Evolutionary conservation across 768 basidiomycete genomes (phyloP).

Genomic region (Pisolithus albus): DNA sequence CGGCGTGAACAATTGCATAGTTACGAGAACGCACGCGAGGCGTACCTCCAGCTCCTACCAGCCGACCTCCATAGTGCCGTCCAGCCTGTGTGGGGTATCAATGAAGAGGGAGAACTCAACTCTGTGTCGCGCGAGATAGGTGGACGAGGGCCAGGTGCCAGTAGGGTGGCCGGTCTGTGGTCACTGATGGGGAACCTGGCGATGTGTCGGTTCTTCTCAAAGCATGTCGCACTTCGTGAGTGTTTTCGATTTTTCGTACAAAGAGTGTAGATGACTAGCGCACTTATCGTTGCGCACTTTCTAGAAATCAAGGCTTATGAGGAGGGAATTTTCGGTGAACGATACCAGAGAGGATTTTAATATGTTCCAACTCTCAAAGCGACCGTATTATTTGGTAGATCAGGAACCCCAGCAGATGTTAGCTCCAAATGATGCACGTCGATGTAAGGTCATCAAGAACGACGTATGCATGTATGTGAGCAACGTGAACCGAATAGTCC

Average conservation of each 20-base stretch:
- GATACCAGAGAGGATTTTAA: conserved; percentile 6
- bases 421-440: no score
- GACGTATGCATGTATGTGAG: no score
- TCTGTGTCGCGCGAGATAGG: conserved; percentile 42
- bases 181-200: conserved; percentile 59
- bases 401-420: background rate
- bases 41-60: conserved; percentile 17
- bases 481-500: no score
- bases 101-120: conserved; percentile 25
- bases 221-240: conserved; percentile 59
- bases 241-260: conserved; percentile 8
- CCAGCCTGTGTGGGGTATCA: conserved; percentile 23
- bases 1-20: conserved; percentile 9
- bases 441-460: no score
- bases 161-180: conserved; percentile 37
- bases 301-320: conserved; percentile 67
- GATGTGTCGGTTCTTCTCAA: conserved; percentile 59
- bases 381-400: background rate
- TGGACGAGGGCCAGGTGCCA: conserved; percentile 16
- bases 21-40: conserved; percentile 11
- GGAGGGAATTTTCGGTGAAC: conserved; percentile 34
- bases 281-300: background rate
- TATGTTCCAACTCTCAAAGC: background rate
- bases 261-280: background rate
- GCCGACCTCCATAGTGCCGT: conserved; percentile 15